Evolutionary conservation across 2,329 filamentous ascomycete species (phyloP).

Genomic region (Aquanectria penicillioides): DNA sequence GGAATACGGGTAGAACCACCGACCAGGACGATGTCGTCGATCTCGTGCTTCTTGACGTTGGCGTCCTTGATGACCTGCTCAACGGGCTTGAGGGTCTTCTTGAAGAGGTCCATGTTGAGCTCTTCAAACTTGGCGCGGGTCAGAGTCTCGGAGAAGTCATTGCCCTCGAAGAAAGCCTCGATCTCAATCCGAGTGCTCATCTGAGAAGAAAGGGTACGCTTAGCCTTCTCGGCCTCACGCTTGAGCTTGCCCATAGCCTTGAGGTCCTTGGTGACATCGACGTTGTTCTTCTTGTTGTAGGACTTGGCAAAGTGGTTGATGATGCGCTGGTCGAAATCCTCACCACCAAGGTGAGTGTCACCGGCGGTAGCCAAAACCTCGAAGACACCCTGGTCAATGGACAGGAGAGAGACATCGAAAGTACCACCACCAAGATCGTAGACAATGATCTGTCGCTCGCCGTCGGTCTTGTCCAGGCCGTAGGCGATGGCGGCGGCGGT

Average conservation of each 20-base stretch:
- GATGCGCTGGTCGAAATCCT: constrained; percentile 98
- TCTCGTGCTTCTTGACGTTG: constrained; percentile 94
- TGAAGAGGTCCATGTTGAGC: constrained; percentile 98
- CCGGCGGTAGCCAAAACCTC: constrained; percentile 94
- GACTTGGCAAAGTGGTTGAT: constrained; percentile 96
- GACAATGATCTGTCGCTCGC: constrained; percentile 89
- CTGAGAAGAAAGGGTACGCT: constrained; percentile 95
- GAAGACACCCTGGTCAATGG: constrained; percentile 91
- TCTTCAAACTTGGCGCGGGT: constrained; percentile 99
- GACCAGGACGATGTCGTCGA: constrained; percentile 96
- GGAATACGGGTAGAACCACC: constrained; percentile 99
- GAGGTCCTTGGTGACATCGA: constrained; percentile 91
- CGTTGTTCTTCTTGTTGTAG: constrained; percentile 98
- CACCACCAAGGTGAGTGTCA: constrained; percentile 97
- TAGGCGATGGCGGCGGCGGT: constrained; percentile 96
- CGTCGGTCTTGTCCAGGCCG: constrained; percentile 86
- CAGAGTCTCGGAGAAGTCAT: constrained; percentile 98
- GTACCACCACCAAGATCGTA: constrained; percentile 96
- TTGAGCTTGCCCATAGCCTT: constrained; percentile 99
- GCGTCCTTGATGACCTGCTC: constrained; percentile 99
- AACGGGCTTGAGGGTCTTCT: constrained; percentile 98
- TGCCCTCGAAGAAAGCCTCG: constrained; percentile 94
- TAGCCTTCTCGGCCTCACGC: constrained; percentile 99
- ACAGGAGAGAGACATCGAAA: constrained; percentile 93
- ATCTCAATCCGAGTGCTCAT: constrained; percentile 96